Base-by-base conservation (phyloP, 176 grass and related monocot genomes). In the Eleusine indica region DNA sequence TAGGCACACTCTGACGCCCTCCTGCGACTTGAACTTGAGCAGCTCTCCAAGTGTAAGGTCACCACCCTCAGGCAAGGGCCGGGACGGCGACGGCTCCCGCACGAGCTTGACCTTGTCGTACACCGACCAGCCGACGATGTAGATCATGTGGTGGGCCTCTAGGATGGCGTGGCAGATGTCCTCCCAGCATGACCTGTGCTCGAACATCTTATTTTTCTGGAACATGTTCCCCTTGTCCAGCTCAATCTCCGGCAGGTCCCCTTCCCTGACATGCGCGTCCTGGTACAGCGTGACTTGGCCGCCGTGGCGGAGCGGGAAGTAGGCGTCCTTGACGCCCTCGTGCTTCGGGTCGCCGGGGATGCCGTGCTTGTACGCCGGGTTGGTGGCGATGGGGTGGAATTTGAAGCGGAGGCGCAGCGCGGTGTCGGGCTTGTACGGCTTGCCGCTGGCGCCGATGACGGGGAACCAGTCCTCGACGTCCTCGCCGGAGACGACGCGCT, bases 11-110 rank as follows among this genome's bases (percentile, higher is more conserved):
- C 96, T 86, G n/a, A 95, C 93, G 6, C 93, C 96, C 80, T 98
- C 96, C 79, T 98, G 91, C 19, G 96, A 95, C 89, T 98, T 98
- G 93, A 87, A 98, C 85, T 93, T 98, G 74, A 98, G 96, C 40
- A 98, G 89, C 0, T 98, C 87, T 3, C 96, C 96, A 58, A 99
- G 88, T 1, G 89, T 93, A 48, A 99, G 80, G 37, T 94, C 9
- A 11, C 81, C 87, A 72, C 80, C 87, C 4, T 81, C 73, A 0
- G 96, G 83, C 56, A 99, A 72, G 4, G 85, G 80, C 48, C 86
- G 86, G 28, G 86, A 78, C 4, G 74, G 83, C 77, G 86, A 78
- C 4, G 74, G 83, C 77, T 99, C 96, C 7, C 96, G 93, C 41
- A 99, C 87, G 21, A 99, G 93, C 71, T 44, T 82, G n/a, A 99